Evolutionary conservation across 1,139 yeast species (phyloP), one percentile per base, ranked within the genome.

Genomic region (Kluyveromyces sp.): DNA sequence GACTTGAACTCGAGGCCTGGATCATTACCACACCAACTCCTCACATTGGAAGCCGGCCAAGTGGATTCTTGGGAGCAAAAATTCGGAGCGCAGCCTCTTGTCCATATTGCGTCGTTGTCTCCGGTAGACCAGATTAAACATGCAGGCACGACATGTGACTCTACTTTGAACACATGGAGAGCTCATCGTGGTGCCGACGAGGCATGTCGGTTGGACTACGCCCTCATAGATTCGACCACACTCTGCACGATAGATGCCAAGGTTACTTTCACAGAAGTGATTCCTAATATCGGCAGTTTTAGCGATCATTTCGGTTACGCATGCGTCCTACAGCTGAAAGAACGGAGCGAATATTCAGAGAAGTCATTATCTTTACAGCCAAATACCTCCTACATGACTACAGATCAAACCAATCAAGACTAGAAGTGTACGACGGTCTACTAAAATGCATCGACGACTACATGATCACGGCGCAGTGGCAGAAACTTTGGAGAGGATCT

Each of bases 251-350:
- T 74, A 0, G 73, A 71, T 25, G 89, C 94, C 0, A 65, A 73
- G 7, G 96, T 89, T 2, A 73, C 74, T 33, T 89, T 90, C 60
- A 81, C 88, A 0, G 96, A 87, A 42, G 60, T 63, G 25, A 69
- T 87, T 8, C 82, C 85, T 0, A 71, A 72, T 2, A 66, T 78
- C 10, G 82, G 86, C 5, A 84, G 95, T 4, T 83, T 78, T 54
- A 88, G 96, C 0, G 99, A 92, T 62, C 98, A 92, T 69, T 92
- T 94, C 72, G 99, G 92, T 0, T 85, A 89, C 58, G 70, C 78
- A 32, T 81, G 87, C 21, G 77, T 78, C 21, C 62, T 82, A 37
- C 60, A 64, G 47, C 48, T 68, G 4, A 43, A 56, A 4, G 46
- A 34, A 10, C 34, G 35, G 7, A 49, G 38, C 3, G 36, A 49